Conservation (phyloP, 2,329 filamentous ascomycete species). For the Aspergillus latus region DNA sequence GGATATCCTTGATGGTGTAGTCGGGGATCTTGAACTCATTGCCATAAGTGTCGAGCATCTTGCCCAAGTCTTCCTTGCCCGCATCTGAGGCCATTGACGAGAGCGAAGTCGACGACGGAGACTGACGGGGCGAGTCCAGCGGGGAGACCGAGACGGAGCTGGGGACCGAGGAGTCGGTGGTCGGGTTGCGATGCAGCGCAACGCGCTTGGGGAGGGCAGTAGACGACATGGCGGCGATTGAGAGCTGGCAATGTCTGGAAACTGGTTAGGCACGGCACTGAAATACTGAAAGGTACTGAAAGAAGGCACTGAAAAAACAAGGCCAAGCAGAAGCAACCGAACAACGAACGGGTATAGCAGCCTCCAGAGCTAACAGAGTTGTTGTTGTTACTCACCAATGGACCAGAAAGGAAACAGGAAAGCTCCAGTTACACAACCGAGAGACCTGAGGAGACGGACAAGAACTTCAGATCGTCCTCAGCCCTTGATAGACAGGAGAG, state of each 20-base stretch:
- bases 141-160: constrained; percentile 58
- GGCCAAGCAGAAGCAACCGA: neutral
- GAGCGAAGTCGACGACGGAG: constrained; percentile 83
- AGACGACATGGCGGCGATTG: constrained; percentile 46
- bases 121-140: constrained; percentile 59
- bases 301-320: neutral
- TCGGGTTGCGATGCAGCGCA: constrained; percentile 54
- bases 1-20: constrained; percentile 96
- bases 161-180: constrained; percentile 56
- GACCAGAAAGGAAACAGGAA: neutral
- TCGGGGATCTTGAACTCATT: constrained; percentile 92
- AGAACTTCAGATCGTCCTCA: constrained; percentile 16
- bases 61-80: constrained; percentile 55
- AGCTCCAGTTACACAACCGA: constrained; percentile 10
- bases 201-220: constrained; percentile 48
- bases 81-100: constrained; percentile 79
- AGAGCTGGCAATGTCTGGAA: neutral
- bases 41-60: constrained; percentile 87
- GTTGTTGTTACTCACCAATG: constrained; percentile 10
- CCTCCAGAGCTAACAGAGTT: neutral
- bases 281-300: too few relatives aligned
- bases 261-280: too few relatives aligned
- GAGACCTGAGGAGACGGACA: constrained; percentile 11
- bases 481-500: constrained; percentile 8
- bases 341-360: neutral